Base-by-base conservation (phyloP, 2,329 filamentous ascomycete species). In the Epicoccum nigrum region DNA sequence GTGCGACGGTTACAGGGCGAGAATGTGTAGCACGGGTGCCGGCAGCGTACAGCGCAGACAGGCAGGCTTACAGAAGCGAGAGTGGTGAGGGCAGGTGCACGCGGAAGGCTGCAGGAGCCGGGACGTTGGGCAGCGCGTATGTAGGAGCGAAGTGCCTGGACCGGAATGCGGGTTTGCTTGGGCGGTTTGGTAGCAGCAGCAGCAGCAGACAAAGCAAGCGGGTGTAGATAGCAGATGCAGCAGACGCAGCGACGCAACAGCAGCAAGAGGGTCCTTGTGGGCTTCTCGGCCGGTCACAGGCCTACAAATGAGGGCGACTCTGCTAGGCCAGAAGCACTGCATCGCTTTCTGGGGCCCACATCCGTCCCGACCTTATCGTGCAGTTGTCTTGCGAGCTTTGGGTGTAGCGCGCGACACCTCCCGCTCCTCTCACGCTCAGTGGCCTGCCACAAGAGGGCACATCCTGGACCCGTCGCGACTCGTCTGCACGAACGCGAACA, bases 1-100 rank as follows among this genome's bases (percentile, higher is more conserved):
- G 66, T 69, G 60, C 62, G 59, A 66, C 60, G 52, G 64, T 62
- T 62, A 63, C 56, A 31, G 28, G 40, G 30, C 39, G 55, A 60
- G 55, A 57, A 60, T 54, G 58, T 49, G 67, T 62, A 55, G 61
- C 56, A 65, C 65, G 51, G 57, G 58, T 56, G 58, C 50, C 45
- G 58, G 45, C 53, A 46, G 58, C 33, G 45, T 28, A 56, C 43
- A 43, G 45, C 31, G 21, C 35, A 25, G 21, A 15, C 23, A 57
- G 55, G 51, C 16, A 45, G 46, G 57, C 45, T 55, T 60, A 42
- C 56, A 44, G 58, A 58, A 59, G 59, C 55, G 54, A 56, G 35
- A 32, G 43, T 40, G 51, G 44, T 40, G 40, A 45, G 46, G 45
- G 43, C 39, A 52, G 45, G 47, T 30, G 51, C 20, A 50, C 35